Evolutionary conservation across 192 early-diverging fungal genomes (phyloP), one percentile per base, ranked within the genome.

Genomic region (Backusella macrospora): DNA sequence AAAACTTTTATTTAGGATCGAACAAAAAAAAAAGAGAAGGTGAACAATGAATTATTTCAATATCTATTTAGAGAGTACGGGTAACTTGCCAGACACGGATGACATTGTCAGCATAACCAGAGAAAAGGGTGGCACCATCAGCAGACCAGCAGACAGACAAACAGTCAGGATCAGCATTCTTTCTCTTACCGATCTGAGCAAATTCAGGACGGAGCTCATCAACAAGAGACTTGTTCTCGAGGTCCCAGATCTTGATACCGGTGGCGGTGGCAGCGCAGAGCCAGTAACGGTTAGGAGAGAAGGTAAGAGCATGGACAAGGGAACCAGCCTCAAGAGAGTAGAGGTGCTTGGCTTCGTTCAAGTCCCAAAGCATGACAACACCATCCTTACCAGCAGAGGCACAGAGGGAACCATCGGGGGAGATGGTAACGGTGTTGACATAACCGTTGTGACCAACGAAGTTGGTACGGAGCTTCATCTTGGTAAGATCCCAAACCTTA

Each of bases 241-340:
- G 86, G 84, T 99, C 98, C 96, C 96, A 99, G 91, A 99, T 96
- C 93, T 96, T 97, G 93, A 99, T 97, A 85, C 90, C 90, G 76
- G 88, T 87, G 77, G 86, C 86, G 77, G 96, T 98, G 83, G 98
- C 98, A 82, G 96, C 98, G 90, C 95, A 96, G 83, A 99, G 90
- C 98, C 98, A 99, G 95, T 99, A 99, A 73, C 96, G 90, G 95
- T 99, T 98, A 85, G 98, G 98, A 77, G 96, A 97, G 93, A 99
- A 99, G 80, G 92, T 91, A 65, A 99, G 89, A 76, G 96, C 91
- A 91, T 99, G 94, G 93, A 99, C 95, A 83, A 92, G 86, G 84
- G 93, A 92, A 76, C 92, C 95, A 81, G 95, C 96, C 85, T 97
- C 96, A 71, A 99, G 88, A 67, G 96, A 96, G 94, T 99, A 98